Conservation (phyloP, 768 basidiomycete genomes). For the Phallus indusiatus region DNA sequence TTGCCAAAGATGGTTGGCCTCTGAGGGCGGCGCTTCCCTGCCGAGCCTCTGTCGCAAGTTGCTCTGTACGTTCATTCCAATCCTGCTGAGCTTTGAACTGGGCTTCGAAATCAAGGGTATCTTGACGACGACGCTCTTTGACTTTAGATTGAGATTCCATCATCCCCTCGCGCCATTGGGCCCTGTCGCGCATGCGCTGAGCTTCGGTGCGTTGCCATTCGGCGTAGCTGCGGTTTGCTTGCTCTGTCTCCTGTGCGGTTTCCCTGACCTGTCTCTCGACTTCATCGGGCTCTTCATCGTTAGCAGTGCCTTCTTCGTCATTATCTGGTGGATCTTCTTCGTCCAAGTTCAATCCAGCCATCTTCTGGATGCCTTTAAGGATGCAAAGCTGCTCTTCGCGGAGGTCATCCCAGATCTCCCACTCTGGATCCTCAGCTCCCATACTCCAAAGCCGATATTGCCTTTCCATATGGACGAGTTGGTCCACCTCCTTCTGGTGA, state of each 20-base stretch:
- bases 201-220: slow-evolving; percentile 4
- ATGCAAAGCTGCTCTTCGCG: neutral
- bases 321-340: neutral
- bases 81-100: neutral
- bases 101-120: neutral
- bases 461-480: slow-evolving; percentile 1
- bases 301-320: neutral
- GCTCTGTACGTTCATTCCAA: neutral
- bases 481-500: slow-evolving; percentile 5
- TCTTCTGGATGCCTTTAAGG: neutral
- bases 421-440: neutral
- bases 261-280: neutral
- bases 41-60: neutral
- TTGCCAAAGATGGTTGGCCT: neutral
- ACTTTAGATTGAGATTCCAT: neutral
- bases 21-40: neutral
- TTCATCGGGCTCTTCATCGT: neutral
- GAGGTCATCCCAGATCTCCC: neutral
- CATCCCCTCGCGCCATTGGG: neutral
- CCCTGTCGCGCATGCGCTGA: slow-evolving; percentile 1
- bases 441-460: slow-evolving; percentile 5
- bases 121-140: neutral
- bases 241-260: neutral
- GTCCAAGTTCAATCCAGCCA: neutral
- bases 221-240: neutral